Base-by-base conservation (phyloP, 345 rosid genomes). In the Citrus medica region DNA sequence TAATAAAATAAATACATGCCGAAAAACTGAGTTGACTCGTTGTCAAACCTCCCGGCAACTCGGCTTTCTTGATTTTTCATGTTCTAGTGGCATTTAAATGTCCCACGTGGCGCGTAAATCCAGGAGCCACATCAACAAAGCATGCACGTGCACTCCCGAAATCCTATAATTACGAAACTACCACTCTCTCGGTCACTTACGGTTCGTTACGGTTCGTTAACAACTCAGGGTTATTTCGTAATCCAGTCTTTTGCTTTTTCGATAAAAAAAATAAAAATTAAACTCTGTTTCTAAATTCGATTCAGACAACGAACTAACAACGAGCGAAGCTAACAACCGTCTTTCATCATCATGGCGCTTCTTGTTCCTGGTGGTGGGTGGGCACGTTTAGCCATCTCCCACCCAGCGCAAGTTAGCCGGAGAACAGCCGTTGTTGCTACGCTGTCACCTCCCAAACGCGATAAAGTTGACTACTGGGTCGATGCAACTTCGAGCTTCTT, bases 401-500 rank as follows among this genome's bases (percentile, higher is more conserved):
- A 82, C 7, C 37, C 83, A 35, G 68, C 51, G 33, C 76, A 73
- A 16, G 56, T 60, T 68, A 82, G 80, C 19, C 48, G 73, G 72
- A 86, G 83, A 78, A 66, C 70, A 9, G 81, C 86, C 30, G 56
- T 83, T 19, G 75, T 70, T 25, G 91, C 95, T 78, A 75, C 86
- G 19, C 38, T 83, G 4, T 77, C 89, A 27, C 80, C 86, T 72
- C 77, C 92, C 25, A 78, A 40, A 62, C 69, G 62, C 58, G 84
- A 74, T 69, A 40, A 75, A 2, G 86, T 85, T 38, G 84, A 88
- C 72, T 85, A 89, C 72, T 87, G 91, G 91, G 85, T 80, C 4
- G 87, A 86, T 73, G 92, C 89, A 70, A 90, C 92, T 71, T 85
- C 90, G 46, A 83, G 88, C 86, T 93, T 86, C 80, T 95, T 95